These are phyloP conservation scores for Cutaneotrichosporon mucoides DNA, from an alignment of 1,284 basidiomycete genomes.

Conservation along the genomic window DNA sequence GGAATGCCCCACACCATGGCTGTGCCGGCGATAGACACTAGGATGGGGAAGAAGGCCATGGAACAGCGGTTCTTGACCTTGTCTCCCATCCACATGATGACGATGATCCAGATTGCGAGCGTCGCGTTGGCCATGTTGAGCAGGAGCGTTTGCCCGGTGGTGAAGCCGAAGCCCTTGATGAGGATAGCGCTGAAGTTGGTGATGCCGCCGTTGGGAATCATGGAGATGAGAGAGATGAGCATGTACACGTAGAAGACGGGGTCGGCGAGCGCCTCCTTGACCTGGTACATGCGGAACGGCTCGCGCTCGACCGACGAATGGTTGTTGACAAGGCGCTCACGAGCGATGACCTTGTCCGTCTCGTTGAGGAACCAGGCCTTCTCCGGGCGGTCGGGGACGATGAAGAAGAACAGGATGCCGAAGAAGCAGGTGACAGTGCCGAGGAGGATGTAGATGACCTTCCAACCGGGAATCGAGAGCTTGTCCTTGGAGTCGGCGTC, in stretches of 20 bases:
- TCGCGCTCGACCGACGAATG: conserved; percentile 40
- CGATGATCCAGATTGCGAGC: conserved; percentile 16
- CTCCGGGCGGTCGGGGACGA: conserved; percentile 31
- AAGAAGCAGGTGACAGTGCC: conserved; percentile 19
- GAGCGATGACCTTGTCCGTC: conserved; percentile 28
- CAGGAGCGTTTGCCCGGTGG: conserved; percentile 13
- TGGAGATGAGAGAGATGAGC: conserved; percentile 11
- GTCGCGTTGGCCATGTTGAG: conserved; percentile 16
- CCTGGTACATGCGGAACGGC: conserved; percentile 29
- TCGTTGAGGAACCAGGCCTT: conserved; percentile 28
- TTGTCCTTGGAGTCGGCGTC: background rate
- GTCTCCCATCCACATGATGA: conserved; percentile 19
- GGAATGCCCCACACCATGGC: conserved; percentile 19
- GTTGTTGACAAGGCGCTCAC: conserved; percentile 28
- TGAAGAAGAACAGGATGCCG: conserved; percentile 22
- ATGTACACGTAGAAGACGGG: conserved; percentile 3
- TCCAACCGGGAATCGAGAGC: conserved; percentile 20
- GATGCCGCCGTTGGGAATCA: conserved; percentile 24
- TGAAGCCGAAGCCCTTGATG: conserved; percentile 20
- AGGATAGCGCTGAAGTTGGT: conserved; percentile 23
- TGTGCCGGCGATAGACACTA: conserved; percentile 15
- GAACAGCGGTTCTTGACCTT: conserved; percentile 11
- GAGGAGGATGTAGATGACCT: conserved; percentile 24
- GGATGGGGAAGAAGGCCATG: conserved; percentile 9
- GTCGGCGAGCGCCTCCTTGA: conserved; percentile 27